Evolutionary conservation across 805 yeast species (phyloP), one percentile per base, ranked within the genome.

Genomic region (Metschnikowia matae): DNA sequence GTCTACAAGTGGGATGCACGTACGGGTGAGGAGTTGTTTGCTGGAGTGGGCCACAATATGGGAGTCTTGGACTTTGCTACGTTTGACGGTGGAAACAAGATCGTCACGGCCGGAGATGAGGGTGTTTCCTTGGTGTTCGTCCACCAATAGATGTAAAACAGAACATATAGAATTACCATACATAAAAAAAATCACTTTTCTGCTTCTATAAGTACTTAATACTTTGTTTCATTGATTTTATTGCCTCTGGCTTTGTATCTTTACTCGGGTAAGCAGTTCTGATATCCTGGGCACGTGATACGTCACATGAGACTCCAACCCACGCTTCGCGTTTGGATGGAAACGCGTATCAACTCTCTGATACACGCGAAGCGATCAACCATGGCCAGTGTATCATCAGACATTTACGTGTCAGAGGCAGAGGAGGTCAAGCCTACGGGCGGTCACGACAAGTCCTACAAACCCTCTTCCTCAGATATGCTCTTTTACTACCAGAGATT

Each of bases 71-170:
- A 89, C 61, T 92, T 94, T 64, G 83, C 85, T 17, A 63, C 85
- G 40, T 80, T 83, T 50, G 83, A 81, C 38, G 70, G 79, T 42
- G 92, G 89, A 26, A 76, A 78, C 46, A 83, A 84, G 64, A 62
- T 94, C 41, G 78, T 90, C 35, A 89, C 97, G 18, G 99, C 97
- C 13, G 97, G 97, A 56, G 99, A 94, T 66, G 99, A 94, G 68
- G 96, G 96, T 58, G 97, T 94, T 32, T 82, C 95, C 11, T 73
- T 92, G 56, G 80, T 92, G 10, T 90, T 83, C 59, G 51, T 44
- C 11, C 53, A 49, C 49, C 49, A 53, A 47, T 52, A 46, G 29
- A 14, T 29, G 21, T 26, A 26, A 15, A 10, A 39, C 6, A 23
- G 11, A 21, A n/a, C 14, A 32, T 26, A 26, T 26, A 26, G 29